phyloP scores from a whole-genome alignment of 306 rosid genomes.

The Corylus heterophylla region DNA sequence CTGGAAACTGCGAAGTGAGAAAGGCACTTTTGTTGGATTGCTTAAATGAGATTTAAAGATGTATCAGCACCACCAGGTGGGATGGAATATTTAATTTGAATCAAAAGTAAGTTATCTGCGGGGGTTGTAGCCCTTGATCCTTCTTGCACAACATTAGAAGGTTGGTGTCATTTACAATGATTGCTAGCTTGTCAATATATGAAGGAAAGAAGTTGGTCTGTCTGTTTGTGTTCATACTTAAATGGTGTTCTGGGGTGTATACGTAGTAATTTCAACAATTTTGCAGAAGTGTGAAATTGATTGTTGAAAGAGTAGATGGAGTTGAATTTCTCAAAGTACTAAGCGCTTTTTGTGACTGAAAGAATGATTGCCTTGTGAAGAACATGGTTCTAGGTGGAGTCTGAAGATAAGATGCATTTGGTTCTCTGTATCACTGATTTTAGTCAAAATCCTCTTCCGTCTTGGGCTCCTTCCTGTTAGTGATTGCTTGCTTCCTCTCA shows the following conservation, averaged over 20 bases:
- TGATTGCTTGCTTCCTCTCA: constrained; percentile 31
- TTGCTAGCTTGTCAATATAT: constrained; percentile 24
- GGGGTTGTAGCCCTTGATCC: constrained; percentile 30
- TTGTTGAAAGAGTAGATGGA: constrained; percentile 1
- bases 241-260: constrained; percentile 19
- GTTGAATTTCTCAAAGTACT: background rate
- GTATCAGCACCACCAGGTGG: constrained; percentile 20
- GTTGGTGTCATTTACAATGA: constrained; percentile 22
- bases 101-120: constrained; percentile 22
- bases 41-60: constrained; percentile 26
- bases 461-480: constrained; percentile 36
- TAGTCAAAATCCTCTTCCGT: constrained; percentile 28
- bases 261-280: constrained; percentile 6
- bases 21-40: constrained; percentile 25
- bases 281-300: constrained; percentile 4
- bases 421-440: constrained; percentile 27
- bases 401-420: constrained; percentile 35
- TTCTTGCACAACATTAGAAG: constrained; percentile 23
- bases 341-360: background rate
- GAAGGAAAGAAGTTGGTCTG: constrained; percentile 8
- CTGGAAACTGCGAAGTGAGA: constrained; percentile 26
- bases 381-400: constrained; percentile 31
- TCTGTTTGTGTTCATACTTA: background rate
- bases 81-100: constrained; percentile 27
- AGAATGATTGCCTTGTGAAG: constrained; percentile 21